Base-by-base conservation (phyloP, 768 basidiomycete genomes). In the Pholiota conissans region DNA sequence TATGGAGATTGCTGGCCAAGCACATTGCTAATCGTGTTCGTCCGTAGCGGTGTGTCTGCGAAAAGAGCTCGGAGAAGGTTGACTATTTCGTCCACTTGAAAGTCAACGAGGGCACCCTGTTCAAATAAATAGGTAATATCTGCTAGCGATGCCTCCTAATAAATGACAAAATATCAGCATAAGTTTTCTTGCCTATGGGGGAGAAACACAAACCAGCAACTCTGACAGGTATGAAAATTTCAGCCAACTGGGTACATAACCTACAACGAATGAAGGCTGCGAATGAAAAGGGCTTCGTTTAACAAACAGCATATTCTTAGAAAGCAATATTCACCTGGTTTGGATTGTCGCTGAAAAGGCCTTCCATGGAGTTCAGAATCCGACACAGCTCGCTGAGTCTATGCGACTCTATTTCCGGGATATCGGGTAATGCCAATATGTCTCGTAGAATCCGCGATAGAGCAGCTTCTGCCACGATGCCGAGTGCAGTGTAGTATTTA, bases 161-260 rank as follows among this genome's bases (percentile, higher is more conserved):
- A 34, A 42, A 27, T 30, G 29, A 46, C 14, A 22, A n/a, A 13
- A 7, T 30, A 46, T 57, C 27, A 57, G 53, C n/a, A n/a, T 35
- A 34, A 26, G 37, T 49, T 42, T 6, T 45, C 24, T 24, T 45
- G n/a, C 37, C 16, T 48, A 16, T 42, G 16, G 5, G 18, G n/a
- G 34, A 14, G 22, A 37, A 46, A 53, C 3, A 79, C 90, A 46
- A 58, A 95, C 94, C 79, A 98, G 70, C 11, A 98, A 80, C 70
- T 97, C 95, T 1, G 92, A 92, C 4, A 97, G 79, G 71, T 98
- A 98, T 18, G 90, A 93, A 71, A 92, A 96, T 71, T 96, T 96
- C 64, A 97, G 78, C 95, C 95, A 98, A 11, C 85, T 87, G 1
- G 92, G 90, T n/a, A 95, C 91, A 61, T 92, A 93, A 0, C 85